Conservation (phyloP, 2,329 filamentous ascomycete genomes). For the Botrytis porri region DNA sequence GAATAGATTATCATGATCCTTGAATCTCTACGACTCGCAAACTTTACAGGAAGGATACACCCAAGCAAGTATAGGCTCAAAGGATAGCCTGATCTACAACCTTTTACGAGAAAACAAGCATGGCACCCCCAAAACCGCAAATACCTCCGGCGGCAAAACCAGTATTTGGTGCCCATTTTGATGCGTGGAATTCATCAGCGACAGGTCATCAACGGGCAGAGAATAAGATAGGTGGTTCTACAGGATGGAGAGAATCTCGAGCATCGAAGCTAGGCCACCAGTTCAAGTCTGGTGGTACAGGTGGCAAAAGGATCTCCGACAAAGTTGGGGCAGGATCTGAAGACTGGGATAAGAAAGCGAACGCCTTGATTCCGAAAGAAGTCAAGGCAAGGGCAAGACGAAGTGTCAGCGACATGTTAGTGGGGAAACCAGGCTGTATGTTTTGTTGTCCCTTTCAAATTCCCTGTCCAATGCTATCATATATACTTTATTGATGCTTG, state of each 20-base stretch:
- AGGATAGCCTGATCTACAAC: slow-evolving; percentile 9
- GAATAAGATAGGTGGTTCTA: slow-evolving; percentile 57
- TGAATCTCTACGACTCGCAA: slow-evolving; percentile 1
- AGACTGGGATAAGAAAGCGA: slow-evolving; percentile 49
- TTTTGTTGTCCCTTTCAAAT: slow-evolving; percentile 16
- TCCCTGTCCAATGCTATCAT: slow-evolving; percentile 15
- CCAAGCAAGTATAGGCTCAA: background rate
- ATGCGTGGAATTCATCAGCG: slow-evolving; percentile 70
- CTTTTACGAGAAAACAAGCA: slow-evolving; percentile 13
- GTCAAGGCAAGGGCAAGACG: slow-evolving; percentile 32
- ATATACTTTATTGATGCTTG: slow-evolving; percentile 18
- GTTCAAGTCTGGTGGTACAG: slow-evolving; percentile 56
- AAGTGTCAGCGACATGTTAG: slow-evolving; percentile 55
- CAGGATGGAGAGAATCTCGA: slow-evolving; percentile 69
- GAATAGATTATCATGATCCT: background rate
- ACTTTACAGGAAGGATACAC: background rate
- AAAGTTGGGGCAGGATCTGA: slow-evolving; percentile 62
- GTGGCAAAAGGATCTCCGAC: slow-evolving; percentile 60
- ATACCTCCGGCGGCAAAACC: slow-evolving; percentile 39
- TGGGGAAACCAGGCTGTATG: slow-evolving; percentile 14
- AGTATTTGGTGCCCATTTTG: slow-evolving; percentile 49
- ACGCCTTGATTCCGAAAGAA: slow-evolving; percentile 45
- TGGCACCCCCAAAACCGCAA: slow-evolving; percentile 30
- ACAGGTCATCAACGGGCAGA: slow-evolving; percentile 79
- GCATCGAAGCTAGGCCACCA: slow-evolving; percentile 68